Conservation (phyloP, 257 asterid genomes). For the Solanum chiquidenum region DNA sequence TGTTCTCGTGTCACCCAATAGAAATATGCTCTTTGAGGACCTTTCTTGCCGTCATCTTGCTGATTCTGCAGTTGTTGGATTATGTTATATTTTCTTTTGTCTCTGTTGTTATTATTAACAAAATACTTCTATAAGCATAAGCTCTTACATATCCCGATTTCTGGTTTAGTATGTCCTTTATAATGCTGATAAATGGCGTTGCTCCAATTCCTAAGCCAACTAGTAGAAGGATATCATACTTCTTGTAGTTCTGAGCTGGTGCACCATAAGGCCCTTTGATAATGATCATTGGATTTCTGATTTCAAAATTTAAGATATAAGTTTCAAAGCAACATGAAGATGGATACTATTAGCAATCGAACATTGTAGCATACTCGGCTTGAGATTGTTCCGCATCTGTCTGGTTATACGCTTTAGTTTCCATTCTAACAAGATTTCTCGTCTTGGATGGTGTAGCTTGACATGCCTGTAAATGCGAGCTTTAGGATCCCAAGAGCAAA, state of each 20-base stretch:
- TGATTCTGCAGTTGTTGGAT: constrained; percentile 15
- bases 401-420: constrained; percentile 34
- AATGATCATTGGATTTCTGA: constrained; percentile 56
- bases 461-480: constrained; percentile 39
- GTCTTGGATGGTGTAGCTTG: constrained; percentile 23
- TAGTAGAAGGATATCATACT: constrained; percentile 68
- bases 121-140: neutral
- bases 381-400: constrained; percentile 23
- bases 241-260: constrained; percentile 87
- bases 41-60: constrained; percentile 8
- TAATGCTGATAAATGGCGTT: constrained; percentile 80
- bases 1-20: constrained; percentile 96
- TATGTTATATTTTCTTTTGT: neutral
- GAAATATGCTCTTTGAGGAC: constrained; percentile 74
- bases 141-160: constrained; percentile 35
- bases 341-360: neutral
- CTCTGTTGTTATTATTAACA: neutral
- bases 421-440: constrained; percentile 59
- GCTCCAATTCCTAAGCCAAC: constrained; percentile 95
- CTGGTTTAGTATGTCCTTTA: constrained; percentile 60
- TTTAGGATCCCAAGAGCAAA: neutral
- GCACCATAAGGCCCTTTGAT: constrained; percentile 92
- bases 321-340: neutral
- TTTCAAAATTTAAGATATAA: neutral
- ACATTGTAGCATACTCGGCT: constrained; percentile 28